Percentiles rank a stretch among this genome's conserved stretches.
Evolutionary conservation across 2,329 filamentous ascomycete species (phyloP).

Genomic region (Colletotrichum gigasporum): DNA sequence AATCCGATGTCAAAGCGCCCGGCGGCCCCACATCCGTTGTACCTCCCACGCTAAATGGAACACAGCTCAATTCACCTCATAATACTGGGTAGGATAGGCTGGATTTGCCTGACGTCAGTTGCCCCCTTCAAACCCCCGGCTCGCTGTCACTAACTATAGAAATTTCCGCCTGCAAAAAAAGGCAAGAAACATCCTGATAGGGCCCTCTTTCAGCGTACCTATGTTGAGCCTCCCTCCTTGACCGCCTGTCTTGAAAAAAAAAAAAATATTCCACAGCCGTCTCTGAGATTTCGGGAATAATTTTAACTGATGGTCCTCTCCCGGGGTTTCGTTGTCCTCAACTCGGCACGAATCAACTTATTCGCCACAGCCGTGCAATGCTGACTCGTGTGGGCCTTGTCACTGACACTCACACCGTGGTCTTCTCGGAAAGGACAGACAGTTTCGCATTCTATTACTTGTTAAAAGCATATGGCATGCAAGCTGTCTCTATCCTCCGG

Average conservation of each 20-base stretch:
- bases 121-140: neutral
- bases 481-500: neutral
- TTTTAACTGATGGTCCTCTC: no score
- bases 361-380: neutral
- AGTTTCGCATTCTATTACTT: slow-evolving; percentile 2
- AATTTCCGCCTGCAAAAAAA: neutral
- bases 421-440: neutral
- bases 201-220: neutral
- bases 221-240: neutral
- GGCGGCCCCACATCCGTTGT: neutral
- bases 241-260: neutral
- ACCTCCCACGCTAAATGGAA: neutral
- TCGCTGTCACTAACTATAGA: neutral
- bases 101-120: slow-evolving; percentile 3
- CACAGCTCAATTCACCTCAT: neutral
- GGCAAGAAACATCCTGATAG: neutral
- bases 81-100: no score
- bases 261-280: no score
- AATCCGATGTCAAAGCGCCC: slow-evolving; percentile 1
- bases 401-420: neutral
- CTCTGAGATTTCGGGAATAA: no score
- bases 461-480: slow-evolving; percentile 2
- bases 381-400: neutral
- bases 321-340: neutral
- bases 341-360: neutral